Evolutionary conservation across 208 protist species (phyloP), one percentile per base, ranked within the genome.

Genomic region (Wallacemonas rigidus): DNA sequence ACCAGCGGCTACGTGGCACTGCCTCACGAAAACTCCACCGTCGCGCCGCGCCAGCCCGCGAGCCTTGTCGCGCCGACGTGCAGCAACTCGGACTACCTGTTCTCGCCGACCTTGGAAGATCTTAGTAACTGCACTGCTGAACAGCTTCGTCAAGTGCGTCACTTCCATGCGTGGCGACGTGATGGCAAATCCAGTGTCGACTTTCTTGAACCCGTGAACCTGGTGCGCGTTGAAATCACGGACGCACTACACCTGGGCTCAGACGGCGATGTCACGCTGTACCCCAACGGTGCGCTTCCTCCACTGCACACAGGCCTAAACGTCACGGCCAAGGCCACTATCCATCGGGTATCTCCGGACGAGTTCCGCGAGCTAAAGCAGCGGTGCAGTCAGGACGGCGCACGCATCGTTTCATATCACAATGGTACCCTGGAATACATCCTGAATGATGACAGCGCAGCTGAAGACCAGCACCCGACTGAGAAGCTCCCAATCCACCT

Each of bases 131-230:
- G 84, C 64, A 65, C 58, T 47, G 63, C 83, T 4, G 78, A 88
- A n/a, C 62, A 86, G 53, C 82, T 97, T 14, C 82, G 82, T 26
- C 60, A 54, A 54, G 81, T 97, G 11, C 45, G 69, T 9, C 61
- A 80, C 65, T 93, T 97, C 63, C 71, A 67, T 14, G 72, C 93
- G 26, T 73, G 79, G 47, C 82, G 85, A 6, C 76, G 81, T 43
- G 90, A 95, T 75, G 88, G 83, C 41, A 82, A 85, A 54, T 87
- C 75, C 53, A 81, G 79, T 26, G 68, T 97, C 3, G 67, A 69
- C 35, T 97, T 97, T 73, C 72, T 91, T 43, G 85, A 88, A 15
- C 88, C 90, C 35, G 92, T 97, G n/a, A 94, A 94, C 63, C 68
- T 97, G 40, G 80, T 93, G 61, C 76, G 85, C 36, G 79, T 82